Evolutionary conservation across 2,329 filamentous ascomycete genomes (phyloP), one percentile per base, ranked within the genome.

Genomic region (Ophiostoma ips): DNA sequence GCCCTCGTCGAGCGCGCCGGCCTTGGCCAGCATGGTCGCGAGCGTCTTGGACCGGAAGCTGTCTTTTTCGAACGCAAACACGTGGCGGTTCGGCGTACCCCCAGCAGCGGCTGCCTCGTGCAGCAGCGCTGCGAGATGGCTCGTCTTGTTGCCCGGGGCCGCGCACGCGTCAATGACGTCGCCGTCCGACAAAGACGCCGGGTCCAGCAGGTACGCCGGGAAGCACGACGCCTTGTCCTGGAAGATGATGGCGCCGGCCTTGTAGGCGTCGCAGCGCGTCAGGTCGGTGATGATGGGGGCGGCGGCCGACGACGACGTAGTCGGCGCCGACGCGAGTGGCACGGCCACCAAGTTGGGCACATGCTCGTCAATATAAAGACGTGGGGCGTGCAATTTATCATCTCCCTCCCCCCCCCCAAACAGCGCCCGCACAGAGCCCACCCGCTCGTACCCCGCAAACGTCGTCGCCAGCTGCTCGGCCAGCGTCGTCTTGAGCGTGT

Each of bases 161-260:
- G 92, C 87, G 62, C 90, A 96, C 0, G 86, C 86, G 64, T 98
- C 92, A n/a, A 96, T 77, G 9, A 94, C 71, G 59, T 92, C 80
- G 21, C 87, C 77, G 12, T 36, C 50, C 1, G 19, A 24, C 16
- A 35, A 28, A 1, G 77, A 68, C 0, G 68, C 68, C 0, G 84
- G 79, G 48, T 94, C 73, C 0, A 98, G 70, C 3, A 98, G 71
- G 61, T 92, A 92, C 1, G 90, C 92, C 0, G 92, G 92, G 60
- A 98, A 95, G 62, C 92, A 98, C 1, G 89, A 95, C 0, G 92
- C 90, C 65, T 95, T 96, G 61, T 96, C 92, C 63, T 98, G 92
- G 21, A 96, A 70, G 53, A 96, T 95, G 49, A 96, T 77, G 44
- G 80, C 75, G 1, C 90, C 90, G 1, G 75, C 70, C 13, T 69